phyloP scores from a whole-genome alignment of 441 rosid species.

The Pelargonium citronellum region DNA sequence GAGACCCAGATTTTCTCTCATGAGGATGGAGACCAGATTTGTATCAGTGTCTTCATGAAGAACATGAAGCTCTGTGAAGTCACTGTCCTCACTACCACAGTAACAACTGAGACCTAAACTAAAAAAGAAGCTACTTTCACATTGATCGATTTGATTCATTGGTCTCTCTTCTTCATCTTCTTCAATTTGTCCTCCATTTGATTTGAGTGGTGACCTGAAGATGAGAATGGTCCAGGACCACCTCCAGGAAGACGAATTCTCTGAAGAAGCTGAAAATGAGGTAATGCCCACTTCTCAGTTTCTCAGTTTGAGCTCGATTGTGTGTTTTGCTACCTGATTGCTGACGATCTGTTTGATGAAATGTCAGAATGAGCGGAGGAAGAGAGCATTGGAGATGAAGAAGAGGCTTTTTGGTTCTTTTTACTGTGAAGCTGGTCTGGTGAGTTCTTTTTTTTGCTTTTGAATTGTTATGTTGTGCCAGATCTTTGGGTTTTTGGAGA shows the following conservation, averaged over 20 bases:
- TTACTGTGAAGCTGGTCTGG: slow-evolving; percentile 5
- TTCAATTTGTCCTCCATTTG: neutral
- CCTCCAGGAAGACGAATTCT: neutral
- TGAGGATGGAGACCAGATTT: neutral
- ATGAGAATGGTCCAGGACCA: neutral
- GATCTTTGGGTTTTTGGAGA: neutral
- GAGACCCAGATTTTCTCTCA: neutral
- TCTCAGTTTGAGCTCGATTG: neutral
- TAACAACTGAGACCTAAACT: too few species aligned
- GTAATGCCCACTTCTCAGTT: neutral
- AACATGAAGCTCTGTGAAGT: neutral
- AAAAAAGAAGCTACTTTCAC: neutral
- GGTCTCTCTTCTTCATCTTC: neutral
- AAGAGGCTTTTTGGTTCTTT: slow-evolving; percentile 8
- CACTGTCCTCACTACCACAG: neutral
- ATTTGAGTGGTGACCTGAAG: neutral
- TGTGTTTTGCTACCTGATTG: neutral
- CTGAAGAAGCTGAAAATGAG: neutral
- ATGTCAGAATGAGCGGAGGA: slow-evolving; percentile 9
- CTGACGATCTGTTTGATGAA: neutral
- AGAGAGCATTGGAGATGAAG: slow-evolving; percentile 6
- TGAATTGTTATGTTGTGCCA: neutral
- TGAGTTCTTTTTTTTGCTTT: neutral
- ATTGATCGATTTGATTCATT: neutral
- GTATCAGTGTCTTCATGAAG: neutral